phyloP scores from a whole-genome alignment of 75 land plant species.

The Larix kaempferi region DNA sequence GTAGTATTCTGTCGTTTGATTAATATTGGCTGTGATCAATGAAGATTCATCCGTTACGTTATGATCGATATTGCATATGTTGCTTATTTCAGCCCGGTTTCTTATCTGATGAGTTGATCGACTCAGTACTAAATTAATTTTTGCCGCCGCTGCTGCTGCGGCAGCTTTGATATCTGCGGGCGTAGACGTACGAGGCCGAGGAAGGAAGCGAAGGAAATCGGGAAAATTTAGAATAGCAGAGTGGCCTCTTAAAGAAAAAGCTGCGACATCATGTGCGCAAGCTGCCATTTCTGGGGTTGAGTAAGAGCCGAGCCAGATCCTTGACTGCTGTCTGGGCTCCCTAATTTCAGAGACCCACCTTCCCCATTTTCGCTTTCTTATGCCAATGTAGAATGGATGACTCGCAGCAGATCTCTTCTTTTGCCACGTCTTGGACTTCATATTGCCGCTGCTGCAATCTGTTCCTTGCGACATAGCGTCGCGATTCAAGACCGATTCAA shows the following conservation, averaged over 20 bases:
- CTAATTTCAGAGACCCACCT: slow-evolving; percentile 45
- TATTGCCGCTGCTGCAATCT: too few species aligned
- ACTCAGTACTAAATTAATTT: too few species aligned
- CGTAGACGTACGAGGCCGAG: not conserved
- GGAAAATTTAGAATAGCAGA: slow-evolving; percentile 37
- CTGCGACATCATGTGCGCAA: slow-evolving; percentile 39
- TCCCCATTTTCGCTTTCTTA: slow-evolving; percentile 36
- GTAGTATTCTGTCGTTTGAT: too few species aligned
- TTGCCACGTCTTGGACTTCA: too few species aligned
- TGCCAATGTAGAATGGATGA: slow-evolving; percentile 34
- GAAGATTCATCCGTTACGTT: too few species aligned
- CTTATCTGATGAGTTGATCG: too few species aligned
- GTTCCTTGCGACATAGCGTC: too few species aligned
- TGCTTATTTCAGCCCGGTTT: too few species aligned
- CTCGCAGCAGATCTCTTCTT: not conserved
- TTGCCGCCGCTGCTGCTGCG: slow-evolving; percentile 22
- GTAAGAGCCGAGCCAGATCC: slow-evolving; percentile 46
- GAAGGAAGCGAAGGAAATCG: slow-evolving; percentile 9
- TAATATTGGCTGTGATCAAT: too few species aligned
- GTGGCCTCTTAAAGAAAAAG: slow-evolving; percentile 24
- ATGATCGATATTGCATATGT: too few species aligned
- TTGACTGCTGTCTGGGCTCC: slow-evolving; percentile 29
- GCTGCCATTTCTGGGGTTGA: slow-evolving; percentile 44
- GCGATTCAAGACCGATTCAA: too few species aligned
- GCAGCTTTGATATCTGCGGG: slow-evolving; percentile 28